Evolutionary conservation across 108 stramenopile genomes (phyloP).

Genomic region (Fragilariopsis cylindrus): DNA sequence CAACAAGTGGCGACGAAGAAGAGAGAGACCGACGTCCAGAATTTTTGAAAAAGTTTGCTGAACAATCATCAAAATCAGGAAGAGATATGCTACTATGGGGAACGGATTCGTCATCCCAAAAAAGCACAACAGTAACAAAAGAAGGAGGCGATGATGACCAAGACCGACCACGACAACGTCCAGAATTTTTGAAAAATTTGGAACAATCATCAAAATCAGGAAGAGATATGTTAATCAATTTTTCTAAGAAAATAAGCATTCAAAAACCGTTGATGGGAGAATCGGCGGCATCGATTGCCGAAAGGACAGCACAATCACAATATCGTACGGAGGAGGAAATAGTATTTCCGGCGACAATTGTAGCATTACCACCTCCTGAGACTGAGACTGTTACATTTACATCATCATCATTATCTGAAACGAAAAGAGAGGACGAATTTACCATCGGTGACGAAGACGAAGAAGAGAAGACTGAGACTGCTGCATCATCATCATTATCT

Average conservation of each 20-base stretch:
- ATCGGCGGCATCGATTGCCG: too few species aligned
- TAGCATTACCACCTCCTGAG: background rate
- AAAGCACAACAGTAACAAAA: background rate
- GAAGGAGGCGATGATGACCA: background rate
- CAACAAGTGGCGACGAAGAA: background rate
- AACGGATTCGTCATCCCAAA: background rate
- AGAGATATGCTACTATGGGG: conserved; percentile 5
- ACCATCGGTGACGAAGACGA: background rate
- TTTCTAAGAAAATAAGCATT: background rate
- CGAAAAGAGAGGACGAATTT: background rate
- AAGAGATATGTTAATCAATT: conserved; percentile 2
- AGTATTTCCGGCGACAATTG: background rate
- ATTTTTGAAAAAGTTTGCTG: background rate
- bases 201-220: conserved; percentile 1
- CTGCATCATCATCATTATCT: too few species aligned
- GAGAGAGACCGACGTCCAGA: background rate
- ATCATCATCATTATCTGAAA: too few species aligned
- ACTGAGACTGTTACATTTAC: background rate
- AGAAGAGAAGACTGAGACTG: background rate
- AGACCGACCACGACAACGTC: background rate
- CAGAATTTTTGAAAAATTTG: background rate
- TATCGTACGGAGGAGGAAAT: too few species aligned
- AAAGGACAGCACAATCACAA: too few species aligned
- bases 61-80: background rate
- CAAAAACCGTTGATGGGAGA: background rate